These are phyloP conservation scores for Nothophytophthora sp. DNA, from an alignment of 352 stramenopile species.

Conservation along the genomic window DNA sequence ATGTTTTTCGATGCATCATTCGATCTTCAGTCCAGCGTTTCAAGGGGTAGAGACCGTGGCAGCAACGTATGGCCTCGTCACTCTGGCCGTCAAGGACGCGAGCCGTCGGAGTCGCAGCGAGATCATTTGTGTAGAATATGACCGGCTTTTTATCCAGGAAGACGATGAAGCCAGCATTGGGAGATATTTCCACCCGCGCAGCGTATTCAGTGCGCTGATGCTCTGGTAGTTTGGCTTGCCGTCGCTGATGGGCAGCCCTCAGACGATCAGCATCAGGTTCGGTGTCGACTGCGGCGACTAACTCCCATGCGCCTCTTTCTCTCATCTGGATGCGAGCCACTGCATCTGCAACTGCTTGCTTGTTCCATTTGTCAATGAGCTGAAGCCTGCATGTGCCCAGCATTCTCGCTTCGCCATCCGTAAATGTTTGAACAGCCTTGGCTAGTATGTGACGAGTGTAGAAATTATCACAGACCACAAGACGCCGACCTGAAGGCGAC, in stretches of 20 bases:
- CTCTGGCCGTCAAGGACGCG: background rate
- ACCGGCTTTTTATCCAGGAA: background rate
- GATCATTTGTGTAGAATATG: slow-evolving; percentile 7
- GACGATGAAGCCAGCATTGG: background rate
- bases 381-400: slow-evolving; percentile 2
- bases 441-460: slow-evolving; percentile 8
- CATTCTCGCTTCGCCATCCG: slow-evolving; percentile 4
- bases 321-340: background rate
- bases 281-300: slow-evolving; percentile 1
- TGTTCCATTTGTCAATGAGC: slow-evolving; percentile 6
- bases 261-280: background rate
- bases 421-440: slow-evolving; percentile 2
- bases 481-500: background rate
- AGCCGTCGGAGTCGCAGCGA: background rate
- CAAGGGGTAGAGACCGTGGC: background rate
- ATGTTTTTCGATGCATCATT: background rate
- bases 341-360: background rate
- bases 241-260: slow-evolving; percentile 9
- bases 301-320: slow-evolving; percentile 3
- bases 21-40: background rate
- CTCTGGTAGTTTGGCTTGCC: background rate
- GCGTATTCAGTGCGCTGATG: background rate
- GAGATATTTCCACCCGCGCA: background rate
- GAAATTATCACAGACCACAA: slow-evolving; percentile 10
- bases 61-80: background rate